These are phyloP conservation scores for Dactylorhiza incarnata DNA, from an alignment of 106 monocot species.

Conservation along the genomic window DNA sequence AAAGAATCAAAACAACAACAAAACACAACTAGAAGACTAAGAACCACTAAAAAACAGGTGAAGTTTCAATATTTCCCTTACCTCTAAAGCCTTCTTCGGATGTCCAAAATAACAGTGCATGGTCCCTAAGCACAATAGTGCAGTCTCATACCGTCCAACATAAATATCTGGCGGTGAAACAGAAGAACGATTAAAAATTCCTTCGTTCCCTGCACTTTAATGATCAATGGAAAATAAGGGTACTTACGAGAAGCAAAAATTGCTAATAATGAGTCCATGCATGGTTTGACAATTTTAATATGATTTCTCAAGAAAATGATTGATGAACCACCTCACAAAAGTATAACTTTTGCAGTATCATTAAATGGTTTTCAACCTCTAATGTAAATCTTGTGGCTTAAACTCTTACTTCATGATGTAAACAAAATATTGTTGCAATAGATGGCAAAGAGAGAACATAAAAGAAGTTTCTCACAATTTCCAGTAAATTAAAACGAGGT, in stretches of 20 bases:
- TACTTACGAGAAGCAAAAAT: background rate
- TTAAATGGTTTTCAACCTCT: too few relatives aligned
- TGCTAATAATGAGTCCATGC: too few relatives aligned
- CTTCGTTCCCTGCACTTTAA: conserved; percentile 88
- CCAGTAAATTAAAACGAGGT: too few relatives aligned
- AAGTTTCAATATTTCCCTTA: background rate
- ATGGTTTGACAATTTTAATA: too few relatives aligned
- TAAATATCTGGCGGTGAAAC: conserved; percentile 30
- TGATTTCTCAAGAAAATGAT: too few relatives aligned
- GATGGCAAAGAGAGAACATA: background rate
- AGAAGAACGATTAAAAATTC: conserved; percentile 56
- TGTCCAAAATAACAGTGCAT: conserved; percentile 92
- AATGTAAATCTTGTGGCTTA: too few relatives aligned
- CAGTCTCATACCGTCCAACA: conserved; percentile 79
- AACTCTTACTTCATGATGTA: too few relatives aligned
- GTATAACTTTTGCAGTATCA: too few relatives aligned
- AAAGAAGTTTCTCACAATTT: too few relatives aligned
- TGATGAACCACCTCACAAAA: too few relatives aligned
- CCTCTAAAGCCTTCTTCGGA: conserved; percentile 84
- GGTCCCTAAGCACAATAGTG: conserved; percentile 82
- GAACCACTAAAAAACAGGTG: background rate
- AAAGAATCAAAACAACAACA: conserved; percentile 3
- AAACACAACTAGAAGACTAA: background rate
- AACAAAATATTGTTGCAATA: background rate
- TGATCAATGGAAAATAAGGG: conserved; percentile 14